phyloP scores from a whole-genome alignment of 441 rosid genomes.

The Hura crepitans region DNA sequence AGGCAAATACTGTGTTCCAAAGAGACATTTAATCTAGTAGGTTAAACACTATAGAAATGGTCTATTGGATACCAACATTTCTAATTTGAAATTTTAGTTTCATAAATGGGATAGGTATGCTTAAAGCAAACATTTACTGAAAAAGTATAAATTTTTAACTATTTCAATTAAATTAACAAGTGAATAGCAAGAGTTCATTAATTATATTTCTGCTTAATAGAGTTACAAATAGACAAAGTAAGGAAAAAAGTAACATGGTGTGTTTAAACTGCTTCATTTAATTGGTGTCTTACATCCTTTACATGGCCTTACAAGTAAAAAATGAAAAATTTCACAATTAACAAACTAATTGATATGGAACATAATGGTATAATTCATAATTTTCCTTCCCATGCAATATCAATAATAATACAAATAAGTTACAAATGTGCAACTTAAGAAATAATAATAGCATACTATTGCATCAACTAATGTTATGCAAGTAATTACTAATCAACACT shows the following conservation, averaged over 20 bases:
- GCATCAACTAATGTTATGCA: not conserved
- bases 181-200: slow-evolving; percentile 2
- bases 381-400: not conserved
- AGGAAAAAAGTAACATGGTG: slow-evolving; percentile 56
- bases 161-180: slow-evolving; percentile 12
- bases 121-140: not conserved
- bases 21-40: not conserved
- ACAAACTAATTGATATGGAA: not conserved
- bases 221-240: not conserved
- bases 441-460: not conserved
- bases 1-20: not conserved
- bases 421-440: too few relatives aligned
- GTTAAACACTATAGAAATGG: not conserved
- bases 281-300: slow-evolving; percentile 86
- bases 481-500: not conserved
- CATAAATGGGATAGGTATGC: not conserved
- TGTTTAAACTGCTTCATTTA: slow-evolving; percentile 78
- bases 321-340: slow-evolving; percentile 15
- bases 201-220: not conserved
- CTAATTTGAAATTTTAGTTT: slow-evolving; percentile 6
- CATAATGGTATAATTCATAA: not conserved
- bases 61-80: not conserved
- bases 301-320: slow-evolving; percentile 65
- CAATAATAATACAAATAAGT: not conserved
- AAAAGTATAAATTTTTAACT: not conserved